Evolutionary conservation across 2,329 filamentous ascomycete genomes (phyloP).

Genomic region (Aspergillus sp.): DNA sequence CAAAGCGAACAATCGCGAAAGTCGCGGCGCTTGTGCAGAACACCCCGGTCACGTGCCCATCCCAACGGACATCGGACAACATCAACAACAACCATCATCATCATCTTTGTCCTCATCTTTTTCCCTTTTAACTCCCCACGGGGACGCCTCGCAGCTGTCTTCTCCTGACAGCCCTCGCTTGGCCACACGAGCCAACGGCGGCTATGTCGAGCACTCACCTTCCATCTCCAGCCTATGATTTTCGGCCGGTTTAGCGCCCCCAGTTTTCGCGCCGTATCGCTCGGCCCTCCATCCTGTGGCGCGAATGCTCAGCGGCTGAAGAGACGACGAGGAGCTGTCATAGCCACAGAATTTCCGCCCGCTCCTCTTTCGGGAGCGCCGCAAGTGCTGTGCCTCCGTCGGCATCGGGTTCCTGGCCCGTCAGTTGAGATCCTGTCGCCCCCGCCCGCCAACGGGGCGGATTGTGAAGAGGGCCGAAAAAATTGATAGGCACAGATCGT

Average conservation of each 20-base stretch:
- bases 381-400: conserved; percentile 11
- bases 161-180: conserved; percentile 1
- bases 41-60: not conserved
- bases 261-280: conserved; percentile 17
- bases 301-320: conserved; percentile 16
- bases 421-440: not conserved
- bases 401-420: conserved; percentile 3
- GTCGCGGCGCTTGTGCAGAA: not conserved
- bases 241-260: conserved; percentile 26
- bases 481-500: conserved; percentile 19
- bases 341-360: conserved; percentile 3
- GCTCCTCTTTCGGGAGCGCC: conserved; percentile 5
- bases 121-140: conserved; percentile 1
- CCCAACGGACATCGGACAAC: not conserved
- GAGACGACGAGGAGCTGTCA: conserved; percentile 1
- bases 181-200: conserved; percentile 23
- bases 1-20: not conserved
- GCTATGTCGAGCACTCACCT: conserved; percentile 18
- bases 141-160: conserved; percentile 1
- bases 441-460: not conserved
- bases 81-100: not conserved
- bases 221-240: conserved; percentile 13
- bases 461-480: conserved; percentile 4
- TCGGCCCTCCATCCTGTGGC: conserved; percentile 8
- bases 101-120: not conserved